phyloP scores from a whole-genome alignment of 2,329 filamentous ascomycete genomes.

The Talaromyces sp. region DNA sequence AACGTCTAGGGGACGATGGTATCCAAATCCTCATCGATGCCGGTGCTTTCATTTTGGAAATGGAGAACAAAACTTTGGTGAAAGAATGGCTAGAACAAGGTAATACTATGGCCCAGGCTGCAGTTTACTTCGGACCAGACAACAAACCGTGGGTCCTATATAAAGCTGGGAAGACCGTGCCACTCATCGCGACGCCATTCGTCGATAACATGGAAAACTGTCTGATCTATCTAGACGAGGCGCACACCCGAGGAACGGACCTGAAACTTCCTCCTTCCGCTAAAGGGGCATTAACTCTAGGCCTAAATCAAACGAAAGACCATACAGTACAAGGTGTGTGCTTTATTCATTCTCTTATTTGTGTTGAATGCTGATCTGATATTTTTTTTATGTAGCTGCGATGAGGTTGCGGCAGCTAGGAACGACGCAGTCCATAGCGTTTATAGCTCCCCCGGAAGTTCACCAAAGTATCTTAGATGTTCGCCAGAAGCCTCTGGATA shows the following conservation, averaged over 20 bases:
- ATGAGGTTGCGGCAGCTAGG: slow-evolving; percentile 61
- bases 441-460: slow-evolving; percentile 57
- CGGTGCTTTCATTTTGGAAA: slow-evolving; percentile 61
- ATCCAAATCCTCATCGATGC: slow-evolving; percentile 60
- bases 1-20: slow-evolving; percentile 24
- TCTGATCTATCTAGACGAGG: slow-evolving; percentile 58
- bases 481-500: slow-evolving; percentile 21
- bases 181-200: slow-evolving; percentile 52
- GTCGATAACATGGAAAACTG: slow-evolving; percentile 50
- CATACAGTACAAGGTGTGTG: slow-evolving; percentile 55
- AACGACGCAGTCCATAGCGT: slow-evolving; percentile 51
- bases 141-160: slow-evolving; percentile 46
- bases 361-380: not conserved
- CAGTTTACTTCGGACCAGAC: slow-evolving; percentile 50
- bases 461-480: slow-evolving; percentile 57
- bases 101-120: slow-evolving; percentile 37
- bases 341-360: slow-evolving; percentile 1
- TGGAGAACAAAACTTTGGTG: slow-evolving; percentile 50
- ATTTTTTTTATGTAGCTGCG: slow-evolving; percentile 44
- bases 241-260: slow-evolving; percentile 59
- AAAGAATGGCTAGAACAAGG: slow-evolving; percentile 50
- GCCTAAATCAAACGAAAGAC: slow-evolving; percentile 56
- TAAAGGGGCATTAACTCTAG: slow-evolving; percentile 53
- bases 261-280: slow-evolving; percentile 50
- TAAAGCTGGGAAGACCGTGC: slow-evolving; percentile 32